Conservation (phyloP, 352 stramenopile genomes). For the Phytophthora fragariaefolia region DNA sequence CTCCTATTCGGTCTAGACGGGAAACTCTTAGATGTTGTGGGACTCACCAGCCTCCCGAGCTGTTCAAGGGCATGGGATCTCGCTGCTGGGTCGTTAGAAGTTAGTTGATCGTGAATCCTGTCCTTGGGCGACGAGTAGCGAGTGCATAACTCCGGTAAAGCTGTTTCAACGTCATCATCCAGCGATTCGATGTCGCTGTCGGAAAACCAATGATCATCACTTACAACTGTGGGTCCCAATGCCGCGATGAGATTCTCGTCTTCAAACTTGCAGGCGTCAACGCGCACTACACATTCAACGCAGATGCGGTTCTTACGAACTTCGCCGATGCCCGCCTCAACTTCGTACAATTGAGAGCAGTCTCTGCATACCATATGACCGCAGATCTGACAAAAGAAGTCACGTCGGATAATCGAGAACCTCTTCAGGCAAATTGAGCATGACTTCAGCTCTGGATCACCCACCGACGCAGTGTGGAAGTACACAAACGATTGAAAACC, state of each 20-base stretch:
- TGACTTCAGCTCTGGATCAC: conserved; percentile 16
- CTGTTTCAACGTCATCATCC: conserved; percentile 30
- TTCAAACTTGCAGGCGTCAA: conserved; percentile 57
- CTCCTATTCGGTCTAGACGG: conserved; percentile 15
- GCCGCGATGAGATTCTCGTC: conserved; percentile 56
- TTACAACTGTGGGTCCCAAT: conserved; percentile 48
- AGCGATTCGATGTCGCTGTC: conserved; percentile 32
- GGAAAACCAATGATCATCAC: conserved; percentile 39
- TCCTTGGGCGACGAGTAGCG: conserved; percentile 17
- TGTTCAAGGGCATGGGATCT: conserved; percentile 44
- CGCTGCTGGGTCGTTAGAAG: conserved; percentile 40
- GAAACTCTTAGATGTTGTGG: conserved; percentile 2
- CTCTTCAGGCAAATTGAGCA: conserved; percentile 50
- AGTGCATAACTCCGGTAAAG: conserved; percentile 13
- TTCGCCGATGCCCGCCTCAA: conserved; percentile 49
- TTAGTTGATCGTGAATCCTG: conserved; percentile 34
- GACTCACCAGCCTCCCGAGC: conserved; percentile 44
- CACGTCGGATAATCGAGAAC: conserved; percentile 49
- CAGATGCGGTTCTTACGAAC: conserved; percentile 53
- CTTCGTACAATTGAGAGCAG: conserved; percentile 57
- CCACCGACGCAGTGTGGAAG: conserved; percentile 33
- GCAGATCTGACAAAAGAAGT: conserved; percentile 61
- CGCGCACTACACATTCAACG: conserved; percentile 54
- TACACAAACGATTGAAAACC: conserved; percentile 70
- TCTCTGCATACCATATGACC: conserved; percentile 50